phyloP scores from a whole-genome alignment of 805 yeast genomes.

The Saccharomycopsis sp. region DNA sequence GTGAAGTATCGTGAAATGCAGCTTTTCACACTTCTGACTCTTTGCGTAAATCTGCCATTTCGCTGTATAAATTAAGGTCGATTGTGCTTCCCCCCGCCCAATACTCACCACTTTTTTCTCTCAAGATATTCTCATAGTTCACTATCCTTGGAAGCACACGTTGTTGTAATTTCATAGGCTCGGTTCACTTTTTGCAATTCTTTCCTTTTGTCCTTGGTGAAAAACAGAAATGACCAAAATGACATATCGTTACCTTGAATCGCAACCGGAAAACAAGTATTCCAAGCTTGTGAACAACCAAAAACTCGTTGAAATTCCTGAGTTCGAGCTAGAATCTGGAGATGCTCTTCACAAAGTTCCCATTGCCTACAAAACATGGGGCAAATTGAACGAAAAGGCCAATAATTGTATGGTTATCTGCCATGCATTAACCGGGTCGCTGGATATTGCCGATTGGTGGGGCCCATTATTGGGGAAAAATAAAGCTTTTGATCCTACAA shows the following conservation, averaged over 20 bases:
- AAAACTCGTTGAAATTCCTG: constrained; percentile 68
- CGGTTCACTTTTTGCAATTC: too few species aligned
- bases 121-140: too few species aligned
- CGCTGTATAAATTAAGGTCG: too few species aligned
- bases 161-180: too few species aligned
- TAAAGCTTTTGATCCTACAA: constrained; percentile 83
- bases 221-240: neutral
- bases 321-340: constrained; percentile 72
- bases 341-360: constrained; percentile 66
- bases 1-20: too few species aligned
- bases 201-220: too few species aligned
- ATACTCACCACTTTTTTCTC: too few species aligned
- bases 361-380: constrained; percentile 96
- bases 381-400: constrained; percentile 56
- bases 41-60: too few species aligned
- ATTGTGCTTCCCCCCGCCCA: too few species aligned
- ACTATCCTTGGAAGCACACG: too few species aligned
- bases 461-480: constrained; percentile 85
- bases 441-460: constrained; percentile 98
- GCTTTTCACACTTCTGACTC: too few species aligned
- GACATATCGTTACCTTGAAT: constrained; percentile 25
- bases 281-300: constrained; percentile 67
- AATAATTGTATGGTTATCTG: constrained; percentile 84
- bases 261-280: constrained; percentile 57
- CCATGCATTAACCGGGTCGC: constrained; percentile 92